phyloP scores from a whole-genome alignment of 371 early-diverging fungal genomes.

The Mucor mucedo region DNA sequence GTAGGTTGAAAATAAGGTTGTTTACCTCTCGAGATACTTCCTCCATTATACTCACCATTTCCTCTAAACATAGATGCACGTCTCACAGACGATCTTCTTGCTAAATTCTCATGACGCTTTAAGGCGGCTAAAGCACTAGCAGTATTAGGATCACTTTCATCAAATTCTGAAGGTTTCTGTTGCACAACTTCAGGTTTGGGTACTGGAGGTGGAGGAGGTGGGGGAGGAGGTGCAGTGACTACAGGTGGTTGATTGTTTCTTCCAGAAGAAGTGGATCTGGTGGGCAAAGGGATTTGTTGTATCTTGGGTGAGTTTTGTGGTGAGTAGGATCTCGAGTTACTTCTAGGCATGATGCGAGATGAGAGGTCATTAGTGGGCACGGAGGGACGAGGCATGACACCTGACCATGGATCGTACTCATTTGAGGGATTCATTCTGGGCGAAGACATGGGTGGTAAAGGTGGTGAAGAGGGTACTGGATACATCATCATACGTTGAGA shows the following conservation, averaged over 20 bases:
- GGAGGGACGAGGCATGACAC: conserved; percentile 50
- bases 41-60: conserved; percentile 26
- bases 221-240: conserved; percentile 17
- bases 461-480: conserved; percentile 21
- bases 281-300: conserved; percentile 38
- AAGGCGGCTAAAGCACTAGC: conserved; percentile 53
- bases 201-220: conserved; percentile 28
- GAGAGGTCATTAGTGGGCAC: conserved; percentile 41
- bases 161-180: conserved; percentile 27
- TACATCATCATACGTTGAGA: conserved; percentile 33
- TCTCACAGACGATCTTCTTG: conserved; percentile 51
- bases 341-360: conserved; percentile 33
- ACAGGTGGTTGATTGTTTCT: conserved; percentile 27
- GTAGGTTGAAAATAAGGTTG: conserved; percentile 16
- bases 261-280: conserved; percentile 51
- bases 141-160: conserved; percentile 52
- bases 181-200: background rate
- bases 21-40: conserved; percentile 19
- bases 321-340: conserved; percentile 22
- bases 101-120: conserved; percentile 54
- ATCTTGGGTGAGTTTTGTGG: conserved; percentile 20
- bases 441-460: conserved; percentile 20
- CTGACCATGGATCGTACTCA: conserved; percentile 47
- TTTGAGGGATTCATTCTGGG: conserved; percentile 29
- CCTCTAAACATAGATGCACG: conserved; percentile 52